A percentile compares a stretch with the other conserved stretches of the same genome.
Evolutionary conservation across 2,329 filamentous ascomycete genomes (phyloP).

Genomic region (Botrytis fabae): DNA sequence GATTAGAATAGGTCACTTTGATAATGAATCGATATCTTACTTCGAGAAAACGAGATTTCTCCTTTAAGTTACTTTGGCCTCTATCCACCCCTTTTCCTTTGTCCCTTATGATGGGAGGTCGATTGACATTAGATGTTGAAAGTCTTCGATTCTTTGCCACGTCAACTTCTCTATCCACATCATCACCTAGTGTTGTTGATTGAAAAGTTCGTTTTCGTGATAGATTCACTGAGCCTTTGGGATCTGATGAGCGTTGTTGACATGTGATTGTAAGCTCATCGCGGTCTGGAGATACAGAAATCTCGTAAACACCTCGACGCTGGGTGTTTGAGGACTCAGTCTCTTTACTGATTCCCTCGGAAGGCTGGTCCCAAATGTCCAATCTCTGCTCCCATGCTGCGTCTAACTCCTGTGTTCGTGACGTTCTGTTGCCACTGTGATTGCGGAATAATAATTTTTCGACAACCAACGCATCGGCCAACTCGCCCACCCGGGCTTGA

Average conservation of each 20-base stretch:
- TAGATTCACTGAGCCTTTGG: neutral
- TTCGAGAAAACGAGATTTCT: neutral
- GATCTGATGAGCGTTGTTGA: neutral
- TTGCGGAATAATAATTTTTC: neutral
- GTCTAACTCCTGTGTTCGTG: neutral
- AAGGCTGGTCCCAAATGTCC: neutral
- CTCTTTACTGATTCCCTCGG: neutral
- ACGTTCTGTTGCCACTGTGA: neutral
- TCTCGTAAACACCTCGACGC: neutral
- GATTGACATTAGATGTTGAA: neutral
- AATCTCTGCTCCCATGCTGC: neutral
- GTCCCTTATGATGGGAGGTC: neutral
- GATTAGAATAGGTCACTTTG: neutral
- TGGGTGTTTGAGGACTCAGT: neutral
- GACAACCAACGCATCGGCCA: neutral
- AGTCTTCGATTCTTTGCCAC: neutral
- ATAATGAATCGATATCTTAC: neutral
- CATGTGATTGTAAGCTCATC: neutral
- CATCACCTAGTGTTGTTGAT: neutral
- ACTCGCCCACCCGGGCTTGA: neutral
- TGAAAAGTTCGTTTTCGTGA: neutral
- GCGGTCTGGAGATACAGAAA: neutral
- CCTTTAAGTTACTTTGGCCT: too few relatives aligned
- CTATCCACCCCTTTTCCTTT: neutral
- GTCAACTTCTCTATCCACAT: neutral